Evolutionary conservation across 352 stramenopile species (phyloP).

Genomic region (Phytophthora pistaciae): DNA sequence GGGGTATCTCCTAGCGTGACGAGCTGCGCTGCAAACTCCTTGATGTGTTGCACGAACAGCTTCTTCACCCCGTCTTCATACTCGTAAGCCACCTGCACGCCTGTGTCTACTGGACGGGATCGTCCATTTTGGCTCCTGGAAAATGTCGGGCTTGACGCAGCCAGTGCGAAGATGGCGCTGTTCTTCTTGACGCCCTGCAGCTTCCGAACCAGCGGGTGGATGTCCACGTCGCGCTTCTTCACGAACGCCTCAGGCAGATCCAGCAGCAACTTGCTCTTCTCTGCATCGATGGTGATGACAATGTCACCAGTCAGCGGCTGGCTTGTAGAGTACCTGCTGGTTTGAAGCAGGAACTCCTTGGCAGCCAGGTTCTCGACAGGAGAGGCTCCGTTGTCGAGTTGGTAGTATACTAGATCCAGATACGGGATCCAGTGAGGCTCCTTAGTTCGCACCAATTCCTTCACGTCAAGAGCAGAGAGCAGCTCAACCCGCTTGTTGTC

Average conservation of each 20-base stretch:
- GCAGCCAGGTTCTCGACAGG: slow-evolving; percentile 52
- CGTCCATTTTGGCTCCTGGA: slow-evolving; percentile 23
- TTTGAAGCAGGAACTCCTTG: slow-evolving; percentile 61
- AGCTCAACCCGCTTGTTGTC: slow-evolving; percentile 38
- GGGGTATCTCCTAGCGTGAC: slow-evolving; percentile 69
- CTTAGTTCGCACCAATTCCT: slow-evolving; percentile 53
- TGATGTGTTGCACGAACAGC: slow-evolving; percentile 63
- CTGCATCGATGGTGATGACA: slow-evolving; percentile 67
- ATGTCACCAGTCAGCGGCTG: slow-evolving; percentile 55
- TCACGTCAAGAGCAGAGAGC: slow-evolving; percentile 63
- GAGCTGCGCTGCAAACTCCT: slow-evolving; percentile 61
- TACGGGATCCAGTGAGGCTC: slow-evolving; percentile 63
- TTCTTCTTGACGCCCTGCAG: slow-evolving; percentile 73
- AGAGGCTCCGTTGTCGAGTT: slow-evolving; percentile 40
- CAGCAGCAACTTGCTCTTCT: slow-evolving; percentile 56
- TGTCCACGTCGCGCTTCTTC: slow-evolving; percentile 64
- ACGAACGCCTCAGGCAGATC: slow-evolving; percentile 82
- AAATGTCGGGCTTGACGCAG: slow-evolving; percentile 27
- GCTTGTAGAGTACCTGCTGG: slow-evolving; percentile 4
- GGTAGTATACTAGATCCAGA: slow-evolving; percentile 71
- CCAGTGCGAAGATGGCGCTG: slow-evolving; percentile 37
- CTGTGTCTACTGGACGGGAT: slow-evolving; percentile 30
- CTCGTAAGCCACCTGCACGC: slow-evolving; percentile 42
- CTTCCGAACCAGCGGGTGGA: slow-evolving; percentile 66
- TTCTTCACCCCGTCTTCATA: slow-evolving; percentile 66